A percentile compares a stretch with the other conserved stretches of the same genome.
phyloP scores from a whole-genome alignment of 2,329 filamentous ascomycete species.

The Pestalotiopsis sp. region DNA sequence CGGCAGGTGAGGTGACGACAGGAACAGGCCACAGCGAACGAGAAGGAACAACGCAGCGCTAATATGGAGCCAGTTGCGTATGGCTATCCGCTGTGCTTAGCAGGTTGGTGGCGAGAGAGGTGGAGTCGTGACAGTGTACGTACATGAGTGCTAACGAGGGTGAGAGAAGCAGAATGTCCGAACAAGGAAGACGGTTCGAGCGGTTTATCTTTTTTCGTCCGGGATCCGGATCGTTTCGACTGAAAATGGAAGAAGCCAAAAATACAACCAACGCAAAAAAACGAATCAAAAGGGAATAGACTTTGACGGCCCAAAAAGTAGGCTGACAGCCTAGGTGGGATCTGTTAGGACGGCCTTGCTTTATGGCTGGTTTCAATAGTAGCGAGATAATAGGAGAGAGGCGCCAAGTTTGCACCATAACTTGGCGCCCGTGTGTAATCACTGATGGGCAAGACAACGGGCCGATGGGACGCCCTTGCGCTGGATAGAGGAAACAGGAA shows the following conservation, averaged over 20 bases:
- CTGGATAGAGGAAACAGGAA: not conserved
- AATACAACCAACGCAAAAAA: not conserved
- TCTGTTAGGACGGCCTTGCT: not conserved
- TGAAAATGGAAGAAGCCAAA: not conserved
- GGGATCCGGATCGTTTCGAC: not conserved
- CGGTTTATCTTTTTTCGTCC: not conserved
- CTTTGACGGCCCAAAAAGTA: not conserved
- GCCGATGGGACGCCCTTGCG: slow-evolving; percentile 9
- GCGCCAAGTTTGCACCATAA: slow-evolving; percentile 6
- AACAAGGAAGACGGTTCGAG: not conserved
- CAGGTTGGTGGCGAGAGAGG: not conserved
- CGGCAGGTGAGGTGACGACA: slow-evolving; percentile 6
- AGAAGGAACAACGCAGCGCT: slow-evolving; percentile 2
- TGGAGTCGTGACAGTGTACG: not conserved
- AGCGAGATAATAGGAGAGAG: slow-evolving; percentile 3
- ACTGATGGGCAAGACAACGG: slow-evolving; percentile 2
- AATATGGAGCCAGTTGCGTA: slow-evolving; percentile 10
- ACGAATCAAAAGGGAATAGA: not conserved
- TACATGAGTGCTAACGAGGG: not conserved
- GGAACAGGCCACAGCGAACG: not conserved
- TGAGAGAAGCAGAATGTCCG: not conserved
- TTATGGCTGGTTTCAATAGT: not conserved
- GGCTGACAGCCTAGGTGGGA: not conserved
- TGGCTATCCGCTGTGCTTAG: slow-evolving; percentile 2
- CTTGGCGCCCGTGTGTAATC: not conserved